Percentiles rank a stretch among this genome's conserved stretches.
Conservation (phyloP, 306 rosid species). For the Acacia melanoxylon region DNA sequence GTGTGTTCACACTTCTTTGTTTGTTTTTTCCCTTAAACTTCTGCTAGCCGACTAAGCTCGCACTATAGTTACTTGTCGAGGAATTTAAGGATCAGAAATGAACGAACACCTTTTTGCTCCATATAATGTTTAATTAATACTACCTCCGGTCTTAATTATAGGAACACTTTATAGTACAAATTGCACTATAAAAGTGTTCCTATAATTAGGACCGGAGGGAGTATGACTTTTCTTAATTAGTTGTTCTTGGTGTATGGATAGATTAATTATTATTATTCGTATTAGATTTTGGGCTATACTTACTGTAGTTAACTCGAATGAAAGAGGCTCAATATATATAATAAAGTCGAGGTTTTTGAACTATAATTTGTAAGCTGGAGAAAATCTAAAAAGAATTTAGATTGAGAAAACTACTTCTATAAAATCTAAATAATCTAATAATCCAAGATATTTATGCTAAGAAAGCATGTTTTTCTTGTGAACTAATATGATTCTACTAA, state of each 20-base stretch:
- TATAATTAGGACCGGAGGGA: too few relatives aligned
- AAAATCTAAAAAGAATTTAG: too few relatives aligned
- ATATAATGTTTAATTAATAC: neutral
- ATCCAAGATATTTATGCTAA: too few relatives aligned
- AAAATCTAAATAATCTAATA: too few relatives aligned
- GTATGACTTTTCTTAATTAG: neutral
- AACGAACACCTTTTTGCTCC: neutral
- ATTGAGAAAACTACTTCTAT: too few relatives aligned
- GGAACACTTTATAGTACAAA: too few relatives aligned
- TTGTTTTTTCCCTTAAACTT: neutral
- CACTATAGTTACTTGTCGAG: neutral
- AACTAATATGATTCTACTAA: too few relatives aligned
- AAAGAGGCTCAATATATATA: neutral
- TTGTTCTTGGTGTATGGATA: neutral
- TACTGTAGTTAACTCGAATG: neutral
- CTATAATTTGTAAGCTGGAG: too few relatives aligned
- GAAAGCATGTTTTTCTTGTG: neutral
- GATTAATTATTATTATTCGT: neutral
- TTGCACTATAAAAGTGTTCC: too few relatives aligned
- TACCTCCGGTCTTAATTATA: too few relatives aligned
- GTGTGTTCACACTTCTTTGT: neutral
- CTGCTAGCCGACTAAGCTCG: neutral
- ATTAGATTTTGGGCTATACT: neutral
- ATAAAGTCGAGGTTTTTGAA: neutral
- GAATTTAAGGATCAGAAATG: neutral